Percentiles rank a stretch among this genome's conserved stretches.
Conservation (phyloP, 2,329 filamentous ascomycete genomes). For the Myriosclerotinia scirpicola region DNA sequence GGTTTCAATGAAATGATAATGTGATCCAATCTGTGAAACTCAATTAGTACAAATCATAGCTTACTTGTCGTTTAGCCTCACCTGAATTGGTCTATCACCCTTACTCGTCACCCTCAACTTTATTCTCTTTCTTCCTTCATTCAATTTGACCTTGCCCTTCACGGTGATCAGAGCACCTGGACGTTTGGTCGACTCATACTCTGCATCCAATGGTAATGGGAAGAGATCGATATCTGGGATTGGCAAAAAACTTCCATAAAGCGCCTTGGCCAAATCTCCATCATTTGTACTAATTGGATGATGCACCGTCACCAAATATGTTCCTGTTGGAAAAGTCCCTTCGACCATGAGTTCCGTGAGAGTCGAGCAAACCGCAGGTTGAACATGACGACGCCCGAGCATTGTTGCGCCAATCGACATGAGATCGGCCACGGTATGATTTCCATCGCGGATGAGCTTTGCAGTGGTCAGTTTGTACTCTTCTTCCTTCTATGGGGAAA, state of each 20-base stretch:
- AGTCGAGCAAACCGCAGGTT: conserved; percentile 76
- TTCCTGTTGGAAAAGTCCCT: conserved; percentile 86
- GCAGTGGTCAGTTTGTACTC: conserved; percentile 26
- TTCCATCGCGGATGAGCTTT: conserved; percentile 90
- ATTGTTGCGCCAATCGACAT: conserved; percentile 90
- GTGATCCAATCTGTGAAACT: conserved; percentile 66
- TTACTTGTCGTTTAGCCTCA: conserved; percentile 42
- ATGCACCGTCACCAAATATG: conserved; percentile 92
- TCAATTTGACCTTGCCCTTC: conserved; percentile 65
- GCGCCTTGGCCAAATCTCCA: conserved; percentile 78
- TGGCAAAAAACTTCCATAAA: conserved; percentile 90
- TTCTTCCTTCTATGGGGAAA: neutral
- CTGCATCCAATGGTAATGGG: conserved; percentile 60
- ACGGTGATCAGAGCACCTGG: conserved; percentile 78
- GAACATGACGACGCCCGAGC: conserved; percentile 89
- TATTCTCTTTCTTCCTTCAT: conserved; percentile 71
- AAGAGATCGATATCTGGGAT: conserved; percentile 70
- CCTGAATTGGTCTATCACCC: conserved; percentile 88
- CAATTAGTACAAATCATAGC: conserved; percentile 11
- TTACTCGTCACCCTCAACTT: conserved; percentile 76
- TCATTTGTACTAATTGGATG: conserved; percentile 84
- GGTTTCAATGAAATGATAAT: conserved; percentile 96
- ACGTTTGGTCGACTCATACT: conserved; percentile 65
- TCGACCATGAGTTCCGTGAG: conserved; percentile 88
- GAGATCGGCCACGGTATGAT: conserved; percentile 86